Percentiles rank a stretch among this genome's conserved stretches.
Evolutionary conservation across 108 stramenopile species (phyloP).

Genomic region (Asterionellopsis glacialis): DNA sequence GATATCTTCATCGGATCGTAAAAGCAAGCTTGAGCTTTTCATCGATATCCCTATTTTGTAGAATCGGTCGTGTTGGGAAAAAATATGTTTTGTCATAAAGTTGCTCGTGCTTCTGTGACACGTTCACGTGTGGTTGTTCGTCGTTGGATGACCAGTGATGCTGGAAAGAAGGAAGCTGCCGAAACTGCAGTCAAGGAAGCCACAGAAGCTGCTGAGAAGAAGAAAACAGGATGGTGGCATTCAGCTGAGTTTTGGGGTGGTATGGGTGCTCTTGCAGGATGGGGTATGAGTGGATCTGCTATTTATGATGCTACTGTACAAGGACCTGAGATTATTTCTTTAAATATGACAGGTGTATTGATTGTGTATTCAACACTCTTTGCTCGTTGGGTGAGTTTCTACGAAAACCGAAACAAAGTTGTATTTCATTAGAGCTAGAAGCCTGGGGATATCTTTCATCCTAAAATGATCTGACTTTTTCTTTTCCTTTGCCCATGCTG

Average conservation of each 20-base stretch:
- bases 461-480: too few species aligned
- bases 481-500: too few species aligned
- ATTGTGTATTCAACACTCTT: conserved; percentile 80
- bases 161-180: not conserved
- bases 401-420: too few species aligned
- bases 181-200: not conserved
- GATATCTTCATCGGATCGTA: too few species aligned
- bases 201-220: not conserved
- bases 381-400: conserved; percentile 49
- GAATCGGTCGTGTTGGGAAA: too few species aligned
- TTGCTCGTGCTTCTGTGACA: not conserved
- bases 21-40: too few species aligned
- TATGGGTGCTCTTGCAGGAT: conserved; percentile 76
- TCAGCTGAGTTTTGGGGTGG: conserved; percentile 74
- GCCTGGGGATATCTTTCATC: too few species aligned
- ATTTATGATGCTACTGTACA: conserved; percentile 77
- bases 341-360: conserved; percentile 87
- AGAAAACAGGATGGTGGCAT: conserved; percentile 31
- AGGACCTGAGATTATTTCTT: conserved; percentile 75
- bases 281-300: conserved; percentile 87
- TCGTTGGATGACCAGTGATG: not conserved
- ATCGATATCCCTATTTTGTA: too few species aligned
- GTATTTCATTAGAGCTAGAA: too few species aligned
- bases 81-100: not conserved
- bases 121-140: not conserved